These are phyloP conservation scores for Rhododendron molle DNA, from an alignment of 148 eudicot genomes.

Conservation along the genomic window DNA sequence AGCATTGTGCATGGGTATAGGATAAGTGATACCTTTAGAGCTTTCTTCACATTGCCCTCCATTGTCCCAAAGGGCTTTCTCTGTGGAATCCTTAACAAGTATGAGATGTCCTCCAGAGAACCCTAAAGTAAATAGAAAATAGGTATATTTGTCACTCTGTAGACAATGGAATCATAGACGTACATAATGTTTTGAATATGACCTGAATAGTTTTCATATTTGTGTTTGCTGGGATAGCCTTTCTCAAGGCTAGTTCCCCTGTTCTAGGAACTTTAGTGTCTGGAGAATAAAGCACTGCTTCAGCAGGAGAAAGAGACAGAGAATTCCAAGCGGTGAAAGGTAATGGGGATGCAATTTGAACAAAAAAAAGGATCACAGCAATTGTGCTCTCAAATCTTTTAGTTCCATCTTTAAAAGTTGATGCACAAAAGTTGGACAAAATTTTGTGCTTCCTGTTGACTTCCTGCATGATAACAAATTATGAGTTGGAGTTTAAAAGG, in stretches of 20 bases:
- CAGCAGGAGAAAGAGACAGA: conserved; percentile 16
- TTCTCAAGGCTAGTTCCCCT: conserved; percentile 70
- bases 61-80: conserved; percentile 94
- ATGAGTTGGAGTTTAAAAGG: conserved; percentile 16
- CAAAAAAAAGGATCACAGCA: conserved; percentile 17
- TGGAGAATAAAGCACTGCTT: conserved; percentile 56
- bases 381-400: conserved; percentile 14
- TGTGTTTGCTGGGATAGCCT: conserved; percentile 89
- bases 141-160: neutral
- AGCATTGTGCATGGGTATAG: neutral
- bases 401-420: neutral
- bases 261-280: conserved; percentile 97
- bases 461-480: conserved; percentile 60
- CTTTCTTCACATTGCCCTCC: conserved; percentile 96
- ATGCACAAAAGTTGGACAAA: neutral
- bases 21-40: conserved; percentile 60
- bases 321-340: conserved; percentile 17
- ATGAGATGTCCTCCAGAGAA: conserved; percentile 86
- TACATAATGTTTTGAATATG: neutral
- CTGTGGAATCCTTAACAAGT: conserved; percentile 95
- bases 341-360: conserved; percentile 18
- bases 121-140: conserved; percentile 37
- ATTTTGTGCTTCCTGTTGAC: conserved; percentile 21
- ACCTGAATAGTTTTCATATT: conserved; percentile 95
- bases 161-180: neutral